Evolutionary conservation across 1,284 basidiomycete species (phyloP).

Genomic region (Puccinia sorghi): DNA sequence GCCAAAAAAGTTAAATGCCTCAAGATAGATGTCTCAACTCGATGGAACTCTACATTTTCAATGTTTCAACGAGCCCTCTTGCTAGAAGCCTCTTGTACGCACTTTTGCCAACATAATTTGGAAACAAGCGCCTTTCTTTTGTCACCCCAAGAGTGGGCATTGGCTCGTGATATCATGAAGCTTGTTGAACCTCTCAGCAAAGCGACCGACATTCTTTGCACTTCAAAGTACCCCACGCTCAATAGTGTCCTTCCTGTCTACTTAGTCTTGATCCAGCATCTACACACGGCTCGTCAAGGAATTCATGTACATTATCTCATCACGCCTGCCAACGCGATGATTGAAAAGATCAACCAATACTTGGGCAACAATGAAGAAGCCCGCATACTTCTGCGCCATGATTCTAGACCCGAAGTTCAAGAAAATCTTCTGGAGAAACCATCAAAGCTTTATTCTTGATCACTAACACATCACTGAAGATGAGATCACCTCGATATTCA

Average conservation of each 20-base stretch:
- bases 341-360: slow-evolving; percentile 1
- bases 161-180: background rate
- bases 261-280: background rate
- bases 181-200: background rate
- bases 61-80: background rate
- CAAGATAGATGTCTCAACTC: background rate
- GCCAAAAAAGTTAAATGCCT: background rate
- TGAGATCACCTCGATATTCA: background rate
- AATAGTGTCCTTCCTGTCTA: background rate
- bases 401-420: slow-evolving; percentile 17
- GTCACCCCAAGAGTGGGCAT: background rate
- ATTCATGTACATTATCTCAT: background rate
- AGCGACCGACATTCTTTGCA: background rate
- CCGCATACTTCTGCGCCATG: background rate
- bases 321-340: background rate
- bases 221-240: background rate
- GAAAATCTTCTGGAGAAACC: background rate
- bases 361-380: background rate
- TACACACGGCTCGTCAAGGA: background rate
- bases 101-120: background rate
- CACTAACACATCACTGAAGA: background rate
- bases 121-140: background rate
- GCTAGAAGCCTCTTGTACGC: background rate
- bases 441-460: background rate
- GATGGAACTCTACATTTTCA: too few relatives aligned